These are phyloP conservation scores for Letharia lupina DNA, from an alignment of 495 filamentous ascomycete genomes.

Conservation along the genomic window DNA sequence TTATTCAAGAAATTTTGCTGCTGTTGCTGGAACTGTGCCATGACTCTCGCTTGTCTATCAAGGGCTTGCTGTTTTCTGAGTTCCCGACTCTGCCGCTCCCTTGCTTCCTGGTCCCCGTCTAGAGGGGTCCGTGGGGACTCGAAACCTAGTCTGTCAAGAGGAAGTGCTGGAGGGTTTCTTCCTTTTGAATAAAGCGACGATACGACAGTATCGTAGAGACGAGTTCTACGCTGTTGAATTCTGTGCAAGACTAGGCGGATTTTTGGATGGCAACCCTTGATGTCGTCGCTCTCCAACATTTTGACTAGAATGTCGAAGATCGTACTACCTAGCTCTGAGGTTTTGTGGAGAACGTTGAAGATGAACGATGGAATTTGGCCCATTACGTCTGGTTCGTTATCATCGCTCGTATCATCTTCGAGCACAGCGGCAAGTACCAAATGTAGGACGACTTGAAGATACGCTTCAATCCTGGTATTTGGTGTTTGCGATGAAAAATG, in stretches of 20 bases:
- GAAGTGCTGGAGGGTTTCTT: conserved; percentile 40
- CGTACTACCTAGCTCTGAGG: conserved; percentile 47
- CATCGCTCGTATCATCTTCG: conserved; percentile 64
- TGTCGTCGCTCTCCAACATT: conserved; percentile 63
- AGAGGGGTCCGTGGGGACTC: conserved; percentile 45
- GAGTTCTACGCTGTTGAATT: conserved; percentile 73
- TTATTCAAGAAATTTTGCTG: conserved; percentile 87
- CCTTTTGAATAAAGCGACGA: conserved; percentile 33
- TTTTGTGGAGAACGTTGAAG: conserved; percentile 53
- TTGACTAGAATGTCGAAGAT: conserved; percentile 69
- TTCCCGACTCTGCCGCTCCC: conserved; percentile 48
- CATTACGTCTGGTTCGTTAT: conserved; percentile 40
- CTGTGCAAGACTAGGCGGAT: conserved; percentile 76
- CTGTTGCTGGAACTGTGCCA: conserved; percentile 96
- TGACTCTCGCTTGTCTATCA: conserved; percentile 81
- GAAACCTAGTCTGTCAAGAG: conserved; percentile 47
- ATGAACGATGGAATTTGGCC: conserved; percentile 52
- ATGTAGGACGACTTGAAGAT: conserved; percentile 84
- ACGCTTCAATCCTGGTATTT: conserved; percentile 75
- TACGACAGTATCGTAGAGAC: conserved; percentile 52
- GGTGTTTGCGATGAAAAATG: conserved; percentile 63
- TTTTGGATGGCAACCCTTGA: conserved; percentile 74
- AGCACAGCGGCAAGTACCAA: conserved; percentile 71
- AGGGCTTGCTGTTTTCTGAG: conserved; percentile 86
- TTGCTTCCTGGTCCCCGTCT: conserved; percentile 32